These are phyloP conservation scores for Aspergillus haitiensis DNA, from an alignment of 495 filamentous ascomycete genomes.

Conservation along the genomic window DNA sequence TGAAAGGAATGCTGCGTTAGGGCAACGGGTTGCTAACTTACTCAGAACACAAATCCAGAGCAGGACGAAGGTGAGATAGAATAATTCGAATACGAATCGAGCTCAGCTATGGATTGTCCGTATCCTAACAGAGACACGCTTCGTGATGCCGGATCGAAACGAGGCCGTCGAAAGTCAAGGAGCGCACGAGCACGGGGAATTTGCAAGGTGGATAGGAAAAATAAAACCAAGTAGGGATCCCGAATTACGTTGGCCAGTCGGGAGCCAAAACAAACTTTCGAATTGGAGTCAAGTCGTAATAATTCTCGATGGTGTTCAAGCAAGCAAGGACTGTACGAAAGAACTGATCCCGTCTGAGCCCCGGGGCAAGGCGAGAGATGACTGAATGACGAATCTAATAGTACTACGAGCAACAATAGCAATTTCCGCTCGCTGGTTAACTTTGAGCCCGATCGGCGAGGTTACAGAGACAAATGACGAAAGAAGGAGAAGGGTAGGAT, in stretches of 20 bases:
- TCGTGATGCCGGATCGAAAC: constrained; percentile 18
- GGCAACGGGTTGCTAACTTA: constrained; percentile 30
- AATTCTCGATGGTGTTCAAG: background rate
- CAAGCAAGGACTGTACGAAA: constrained; percentile 36
- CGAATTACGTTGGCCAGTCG: constrained; percentile 15
- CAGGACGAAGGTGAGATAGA: constrained; percentile 1
- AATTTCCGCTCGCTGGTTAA: constrained; percentile 11
- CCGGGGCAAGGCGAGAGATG: background rate
- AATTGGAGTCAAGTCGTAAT: constrained; percentile 5
- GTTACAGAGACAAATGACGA: constrained; percentile 19
- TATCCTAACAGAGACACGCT: constrained; percentile 16
- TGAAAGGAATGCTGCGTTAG: constrained; percentile 39
- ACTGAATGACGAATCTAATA: too few relatives aligned
- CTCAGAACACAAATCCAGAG: constrained; percentile 15
- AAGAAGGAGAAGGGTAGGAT: constrained; percentile 6
- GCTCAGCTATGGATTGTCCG: constrained; percentile 6
- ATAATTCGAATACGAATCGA: constrained; percentile 10
- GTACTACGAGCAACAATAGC: background rate
- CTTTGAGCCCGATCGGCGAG: constrained; percentile 21
- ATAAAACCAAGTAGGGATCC: constrained; percentile 14
- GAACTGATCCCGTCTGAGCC: background rate
- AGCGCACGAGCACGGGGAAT: constrained; percentile 25
- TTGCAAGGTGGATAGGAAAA: constrained; percentile 14
- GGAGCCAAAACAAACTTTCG: constrained; percentile 14
- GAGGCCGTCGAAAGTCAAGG: constrained; percentile 18